Evolutionary conservation across 2,329 filamentous ascomycete species (phyloP), one percentile per base, ranked within the genome.

Genomic region (Stachybotrys elegans): DNA sequence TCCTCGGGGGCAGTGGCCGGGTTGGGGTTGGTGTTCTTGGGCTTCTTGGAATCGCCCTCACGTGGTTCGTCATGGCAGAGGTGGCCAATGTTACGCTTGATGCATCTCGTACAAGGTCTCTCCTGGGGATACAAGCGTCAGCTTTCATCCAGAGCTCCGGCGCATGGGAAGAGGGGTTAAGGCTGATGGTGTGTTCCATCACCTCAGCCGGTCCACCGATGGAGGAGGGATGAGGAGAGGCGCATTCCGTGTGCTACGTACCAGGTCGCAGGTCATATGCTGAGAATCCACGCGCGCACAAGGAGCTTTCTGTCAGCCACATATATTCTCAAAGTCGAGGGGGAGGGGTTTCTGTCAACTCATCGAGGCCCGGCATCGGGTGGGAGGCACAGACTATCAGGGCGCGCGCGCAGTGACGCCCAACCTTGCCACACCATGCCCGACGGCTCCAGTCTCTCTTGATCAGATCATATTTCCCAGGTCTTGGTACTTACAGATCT

Each of bases 41-140:
- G 70, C 68, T 91, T 92, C 69, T 93, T 95, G 48, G 84, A 67
- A 50, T 83, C 80, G 54, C 83, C 75, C 60, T 98, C 92, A 66
- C 92, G 84, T 55, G 91, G 92, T 69, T 97, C 93, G 69, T 98
- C 93, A 72, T 96, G 93, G 69, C 93, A 98, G 54, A 98, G 78
- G 69, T 98, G 93, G 58, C 92, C 93, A 66, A 98, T 98, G 71
- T 95, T 95, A 61, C 93, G 85, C 72, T 97, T 98, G 70, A 97
- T 88, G 75, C 93, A 98, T 70, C 93, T 82, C 59, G 89, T 92
- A 78, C 93, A 98, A 60, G 93, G 93, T 64, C 93, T 85, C 73
- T 95, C 89, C 89, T 94, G 67, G 54, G 44, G 48, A 55, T 47
- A n/a, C n/a, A n/a, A 45, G 39, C 45, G 52, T 34, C 4, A 34